Evolutionary conservation across 2,329 filamentous ascomycete genomes (phyloP), one percentile per base, ranked within the genome.

Genomic region (Penicillium sp.): DNA sequence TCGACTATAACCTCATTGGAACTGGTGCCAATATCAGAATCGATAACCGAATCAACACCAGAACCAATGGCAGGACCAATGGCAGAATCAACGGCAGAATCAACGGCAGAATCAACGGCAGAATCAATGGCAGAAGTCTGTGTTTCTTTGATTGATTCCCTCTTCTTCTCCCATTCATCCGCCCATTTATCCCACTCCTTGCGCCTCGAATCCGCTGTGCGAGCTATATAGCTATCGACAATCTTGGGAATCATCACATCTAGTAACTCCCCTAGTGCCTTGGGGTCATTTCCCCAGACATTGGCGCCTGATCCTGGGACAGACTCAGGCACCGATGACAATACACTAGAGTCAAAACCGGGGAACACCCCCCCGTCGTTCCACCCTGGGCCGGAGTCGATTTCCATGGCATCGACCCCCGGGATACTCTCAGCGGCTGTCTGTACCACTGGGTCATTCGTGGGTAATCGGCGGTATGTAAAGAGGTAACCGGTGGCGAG

Each of bases 391-490:
- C 5, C 6, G n/a, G 42, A 18, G 26, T 31, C n/a, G 5, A 20
- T 8, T 14, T 31, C 5, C 11, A 31, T 20, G n/a, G n/a, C n/a
- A 3, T 45, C n/a, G 43, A 4, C 4, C 1, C 9, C 11, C 5
- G 29, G 7, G 26, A 6, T 31, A 18, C 1, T 18, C 16, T 44
- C n/a, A 31, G 1, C 10, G 10, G 26, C n/a, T 14, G 4, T 32
- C 29, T 14, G 24, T 29, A n/a, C 14, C 13, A 8, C 20, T 18
- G 35, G 35, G 16, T 46, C 40, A 6, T 53, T 8, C 1, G 31
- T 31, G 7, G 63, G 58, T n/a, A 61, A 22, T 6, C 64, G 66
- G 13, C 61, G 61, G 38, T 67, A 72, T 4, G 56, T 52, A 46
- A 68, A 58, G 7, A 68, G 38, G 38, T 63, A 64, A 16, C 57